A percentile compares a stretch with the other conserved stretches of the same genome.
These are phyloP conservation scores for Moricandia arvensis DNA, from an alignment of 345 rosid genomes.

Conservation along the genomic window DNA sequence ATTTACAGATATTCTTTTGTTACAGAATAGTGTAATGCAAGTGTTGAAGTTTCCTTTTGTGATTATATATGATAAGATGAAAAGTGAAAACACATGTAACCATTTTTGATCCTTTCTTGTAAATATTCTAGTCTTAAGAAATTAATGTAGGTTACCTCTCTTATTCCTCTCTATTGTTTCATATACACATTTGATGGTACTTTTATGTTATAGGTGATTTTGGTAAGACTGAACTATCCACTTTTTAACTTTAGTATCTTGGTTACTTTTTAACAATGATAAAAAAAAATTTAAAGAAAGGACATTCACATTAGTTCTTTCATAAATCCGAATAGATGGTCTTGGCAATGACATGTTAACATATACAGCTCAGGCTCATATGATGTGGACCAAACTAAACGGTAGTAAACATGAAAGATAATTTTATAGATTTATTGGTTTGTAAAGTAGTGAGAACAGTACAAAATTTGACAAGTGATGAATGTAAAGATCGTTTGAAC, in stretches of 20 bases:
- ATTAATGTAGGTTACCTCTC: neutral
- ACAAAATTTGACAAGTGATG: constrained; percentile 18
- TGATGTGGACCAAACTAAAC: neutral
- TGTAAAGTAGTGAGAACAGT: neutral
- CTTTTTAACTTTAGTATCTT: neutral
- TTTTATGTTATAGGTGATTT: neutral
- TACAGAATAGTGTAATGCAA: neutral
- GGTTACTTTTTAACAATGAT: neutral
- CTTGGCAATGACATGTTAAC: neutral
- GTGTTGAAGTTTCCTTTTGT: neutral
- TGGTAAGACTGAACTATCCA: neutral
- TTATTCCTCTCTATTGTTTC: neutral
- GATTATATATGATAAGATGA: neutral
- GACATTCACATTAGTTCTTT: neutral
- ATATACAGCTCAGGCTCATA: neutral
- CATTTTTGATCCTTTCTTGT: neutral
- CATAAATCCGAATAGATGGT: neutral
- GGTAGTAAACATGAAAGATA: neutral
- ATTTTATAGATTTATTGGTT: constrained; percentile 15
- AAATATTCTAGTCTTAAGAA: neutral
- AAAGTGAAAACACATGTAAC: neutral
- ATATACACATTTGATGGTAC: neutral
- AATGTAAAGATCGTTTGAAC: neutral
- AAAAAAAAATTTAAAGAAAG: neutral
- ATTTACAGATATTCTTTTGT: neutral